phyloP scores from a whole-genome alignment of 768 basidiomycete species.

The Lactarius hatsudake region DNA sequence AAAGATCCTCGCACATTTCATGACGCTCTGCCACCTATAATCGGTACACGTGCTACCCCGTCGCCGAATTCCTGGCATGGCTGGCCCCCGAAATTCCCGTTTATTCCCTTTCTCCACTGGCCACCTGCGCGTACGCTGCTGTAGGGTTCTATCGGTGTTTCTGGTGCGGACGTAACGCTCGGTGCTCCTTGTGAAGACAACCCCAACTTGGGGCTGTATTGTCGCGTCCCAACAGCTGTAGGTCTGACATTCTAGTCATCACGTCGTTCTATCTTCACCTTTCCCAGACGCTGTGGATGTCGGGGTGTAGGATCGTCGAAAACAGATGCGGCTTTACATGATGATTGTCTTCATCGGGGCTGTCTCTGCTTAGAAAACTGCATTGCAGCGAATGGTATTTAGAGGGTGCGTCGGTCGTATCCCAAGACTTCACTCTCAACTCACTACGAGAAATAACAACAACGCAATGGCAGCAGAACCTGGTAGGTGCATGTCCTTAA shows the following conservation, averaged over 20 bases:
- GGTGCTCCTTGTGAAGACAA: background rate
- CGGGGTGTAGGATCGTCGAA: slow-evolving; percentile 14
- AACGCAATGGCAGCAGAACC: background rate
- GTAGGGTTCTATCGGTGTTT: background rate
- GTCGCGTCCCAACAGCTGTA: slow-evolving; percentile 17
- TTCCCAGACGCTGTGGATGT: slow-evolving; percentile 8
- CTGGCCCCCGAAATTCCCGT: background rate
- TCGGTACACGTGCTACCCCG: background rate
- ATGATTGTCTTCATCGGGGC: background rate
- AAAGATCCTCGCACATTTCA: slow-evolving; percentile 2
- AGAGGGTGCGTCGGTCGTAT: background rate
- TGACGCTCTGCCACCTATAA: slow-evolving; percentile 5
- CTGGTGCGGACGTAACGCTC: background rate
- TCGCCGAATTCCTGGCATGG: slow-evolving; percentile 6
- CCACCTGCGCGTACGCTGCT: background rate
- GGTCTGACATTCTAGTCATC: background rate
- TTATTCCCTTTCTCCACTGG: slow-evolving; percentile 1
- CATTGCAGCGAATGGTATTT: background rate
- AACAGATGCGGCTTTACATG: background rate
- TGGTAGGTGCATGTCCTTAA: background rate
- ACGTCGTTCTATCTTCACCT: slow-evolving; percentile 5
- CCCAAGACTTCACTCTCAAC: background rate
- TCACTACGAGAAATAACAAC: background rate
- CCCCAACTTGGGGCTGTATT: background rate
- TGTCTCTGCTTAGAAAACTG: background rate